Percentiles rank a stretch among this genome's conserved stretches.
These are phyloP conservation scores for Bruguiera hainesii DNA, from an alignment of 441 rosid genomes.

Conservation along the genomic window DNA sequence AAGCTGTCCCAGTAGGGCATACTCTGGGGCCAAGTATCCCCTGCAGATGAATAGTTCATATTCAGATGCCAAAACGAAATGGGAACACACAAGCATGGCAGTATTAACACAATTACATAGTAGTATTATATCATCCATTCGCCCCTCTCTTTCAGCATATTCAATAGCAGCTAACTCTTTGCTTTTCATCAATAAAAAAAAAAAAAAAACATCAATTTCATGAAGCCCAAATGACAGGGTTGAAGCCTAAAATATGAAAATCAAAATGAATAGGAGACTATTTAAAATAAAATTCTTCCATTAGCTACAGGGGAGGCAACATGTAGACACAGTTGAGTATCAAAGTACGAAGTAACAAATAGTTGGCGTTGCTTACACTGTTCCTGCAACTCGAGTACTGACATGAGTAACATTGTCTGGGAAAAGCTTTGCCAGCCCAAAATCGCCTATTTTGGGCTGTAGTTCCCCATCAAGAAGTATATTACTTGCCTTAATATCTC, in stretches of 20 bases:
- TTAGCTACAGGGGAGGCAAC: background rate
- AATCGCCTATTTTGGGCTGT: slow-evolving; percentile 67
- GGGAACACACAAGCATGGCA: too few species aligned
- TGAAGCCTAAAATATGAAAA: background rate
- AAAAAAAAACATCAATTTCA: background rate
- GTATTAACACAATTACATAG: too few species aligned
- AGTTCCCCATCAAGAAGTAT: slow-evolving; percentile 58
- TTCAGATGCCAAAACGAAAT: background rate
- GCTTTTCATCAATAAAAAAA: background rate
- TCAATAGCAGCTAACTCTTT: background rate
- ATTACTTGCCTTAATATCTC: slow-evolving; percentile 79
- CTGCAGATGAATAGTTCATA: slow-evolving; percentile 34
- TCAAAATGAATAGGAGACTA: background rate
- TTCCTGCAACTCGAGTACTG: slow-evolving; percentile 83
- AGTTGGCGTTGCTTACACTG: slow-evolving; percentile 42
- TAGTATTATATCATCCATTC: too few species aligned
- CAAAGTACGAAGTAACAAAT: background rate
- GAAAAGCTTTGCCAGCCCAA: slow-evolving; percentile 75
- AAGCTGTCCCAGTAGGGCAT: slow-evolving; percentile 80
- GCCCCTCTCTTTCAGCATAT: background rate
- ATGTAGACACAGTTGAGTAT: background rate
- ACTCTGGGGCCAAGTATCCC: slow-evolving; percentile 97
- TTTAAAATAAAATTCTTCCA: background rate
- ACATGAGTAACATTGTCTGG: slow-evolving; percentile 76
- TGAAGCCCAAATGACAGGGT: background rate